Evolutionary conservation across 306 rosid species (phyloP).

Genomic region (Acacia confusa): DNA sequence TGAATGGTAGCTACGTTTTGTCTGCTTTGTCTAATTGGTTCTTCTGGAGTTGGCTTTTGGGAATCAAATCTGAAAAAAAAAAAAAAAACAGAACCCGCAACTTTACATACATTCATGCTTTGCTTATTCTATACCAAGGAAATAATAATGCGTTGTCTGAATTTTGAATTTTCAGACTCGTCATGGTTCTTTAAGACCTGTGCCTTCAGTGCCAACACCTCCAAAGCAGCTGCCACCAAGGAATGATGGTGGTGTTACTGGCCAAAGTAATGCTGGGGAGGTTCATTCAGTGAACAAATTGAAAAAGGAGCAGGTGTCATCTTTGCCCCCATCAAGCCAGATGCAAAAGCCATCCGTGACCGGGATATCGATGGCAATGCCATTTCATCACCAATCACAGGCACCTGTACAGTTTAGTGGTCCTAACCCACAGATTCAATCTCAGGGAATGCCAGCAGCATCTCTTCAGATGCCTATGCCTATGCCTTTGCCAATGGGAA

Average conservation of each 20-base stretch:
- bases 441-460: constrained; percentile 68
- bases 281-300: constrained; percentile 43
- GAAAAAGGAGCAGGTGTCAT: constrained; percentile 51
- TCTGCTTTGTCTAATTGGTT: neutral
- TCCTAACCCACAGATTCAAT: constrained; percentile 75
- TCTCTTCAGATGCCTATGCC: constrained; percentile 75
- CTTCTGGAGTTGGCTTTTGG: neutral
- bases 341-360: constrained; percentile 66
- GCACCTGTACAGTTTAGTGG: constrained; percentile 73
- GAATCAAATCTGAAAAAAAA: constrained; percentile 7
- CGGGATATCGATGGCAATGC: constrained; percentile 66
- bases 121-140: constrained; percentile 6
- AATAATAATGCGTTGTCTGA: constrained; percentile 19
- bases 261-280: constrained; percentile 54
- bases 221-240: constrained; percentile 69
- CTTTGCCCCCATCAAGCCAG: constrained; percentile 52
- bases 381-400: constrained; percentile 74
- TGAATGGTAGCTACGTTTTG: neutral
- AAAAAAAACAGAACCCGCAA: neutral
- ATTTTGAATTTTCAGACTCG: constrained; percentile 58
- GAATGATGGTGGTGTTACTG: constrained; percentile 58
- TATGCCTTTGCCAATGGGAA: constrained; percentile 62
- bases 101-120: neutral
- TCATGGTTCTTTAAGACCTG: constrained; percentile 55
- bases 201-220: constrained; percentile 64